Evolutionary conservation across 192 early-diverging fungal genomes (phyloP), one percentile per base, ranked within the genome.

Genomic region (Gaertneriomyces sp.): DNA sequence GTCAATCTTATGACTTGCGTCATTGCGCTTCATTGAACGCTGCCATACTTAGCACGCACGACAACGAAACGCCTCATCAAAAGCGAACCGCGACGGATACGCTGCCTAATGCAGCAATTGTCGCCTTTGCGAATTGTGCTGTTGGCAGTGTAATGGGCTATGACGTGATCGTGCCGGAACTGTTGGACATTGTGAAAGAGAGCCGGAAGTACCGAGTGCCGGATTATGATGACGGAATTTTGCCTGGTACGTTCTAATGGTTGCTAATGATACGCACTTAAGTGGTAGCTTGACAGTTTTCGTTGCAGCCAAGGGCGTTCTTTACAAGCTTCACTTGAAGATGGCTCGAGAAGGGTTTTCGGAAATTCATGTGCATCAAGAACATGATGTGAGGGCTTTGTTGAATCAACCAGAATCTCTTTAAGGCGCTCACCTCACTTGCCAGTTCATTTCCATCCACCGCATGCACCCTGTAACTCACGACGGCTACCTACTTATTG

Each of bases 81-180:
- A 94, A 93, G 54, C 82, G 95, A 57, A 86, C 86, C 0, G 87
- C 93, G 4, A 86, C 89, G 61, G 97, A 99, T 74, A 88, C 97
- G 6, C 77, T 99, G 14, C 85, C 97, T 5, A 96, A 93, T 79
- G 87, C 90, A 8, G 95, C 93, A 7, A 74, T 96, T 5, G 92
- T 94, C 1, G 88, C 90, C 4, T 91, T 99, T 85, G 84, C 93
- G 0, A 86, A 84, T 38, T 95, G 92, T 70, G 95, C 95, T 11
- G 82, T 92, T 53, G 97, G 95, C 11, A 94, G 92, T 63, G 93
- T 93, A n/a, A 94, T 93, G 65, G 97, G 97, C 3, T 99, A 94
- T 68, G 97, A 99, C 67, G 95, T 95, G 74, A 63, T 98, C 17
- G 91, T 94, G 41, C 95, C 97, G 5, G 65, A 87, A 53, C 72